Conservation (phyloP, 116 monocot genomes). For the Thalassia testudinum region DNA sequence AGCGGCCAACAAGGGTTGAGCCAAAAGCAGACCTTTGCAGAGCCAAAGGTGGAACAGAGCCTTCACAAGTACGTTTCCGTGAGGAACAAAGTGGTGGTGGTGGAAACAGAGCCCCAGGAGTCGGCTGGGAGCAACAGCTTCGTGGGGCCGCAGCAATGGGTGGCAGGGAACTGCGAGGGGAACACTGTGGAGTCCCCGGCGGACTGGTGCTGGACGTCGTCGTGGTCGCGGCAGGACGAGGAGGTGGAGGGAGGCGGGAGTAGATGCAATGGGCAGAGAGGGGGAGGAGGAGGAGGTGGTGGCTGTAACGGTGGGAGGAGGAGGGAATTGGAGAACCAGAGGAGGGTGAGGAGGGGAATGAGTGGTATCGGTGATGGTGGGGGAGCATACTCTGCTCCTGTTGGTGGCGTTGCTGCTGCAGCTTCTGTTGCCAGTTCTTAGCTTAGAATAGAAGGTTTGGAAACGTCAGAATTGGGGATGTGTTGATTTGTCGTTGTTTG, state of each 20-base stretch:
- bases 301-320: conserved; percentile 16
- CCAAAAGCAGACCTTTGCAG: conserved; percentile 20
- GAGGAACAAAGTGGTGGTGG: conserved; percentile 5
- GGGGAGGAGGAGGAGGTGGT: too few relatives aligned
- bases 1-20: not conserved
- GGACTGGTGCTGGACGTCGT: conserved; percentile 32
- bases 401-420: too few relatives aligned
- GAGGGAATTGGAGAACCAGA: not conserved
- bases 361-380: too few relatives aligned
- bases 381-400: too few relatives aligned
- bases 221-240: conserved; percentile 3
- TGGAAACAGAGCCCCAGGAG: conserved; percentile 48
- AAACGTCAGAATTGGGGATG: too few relatives aligned
- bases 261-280: too few relatives aligned
- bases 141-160: conserved; percentile 30
- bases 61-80: conserved; percentile 47
- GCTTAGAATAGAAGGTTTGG: too few relatives aligned
- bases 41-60: conserved; percentile 57
- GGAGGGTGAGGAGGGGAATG: too few relatives aligned
- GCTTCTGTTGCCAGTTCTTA: too few relatives aligned
- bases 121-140: conserved; percentile 92
- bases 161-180: conserved; percentile 22
- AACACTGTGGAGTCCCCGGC: conserved; percentile 51
- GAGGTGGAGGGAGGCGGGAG: conserved; percentile 22
- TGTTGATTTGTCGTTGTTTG: too few relatives aligned